Percentiles rank a stretch among this genome's conserved stretches.
Conservation (phyloP, 116 monocot species). For the Phalaenopsis hybrid region DNA sequence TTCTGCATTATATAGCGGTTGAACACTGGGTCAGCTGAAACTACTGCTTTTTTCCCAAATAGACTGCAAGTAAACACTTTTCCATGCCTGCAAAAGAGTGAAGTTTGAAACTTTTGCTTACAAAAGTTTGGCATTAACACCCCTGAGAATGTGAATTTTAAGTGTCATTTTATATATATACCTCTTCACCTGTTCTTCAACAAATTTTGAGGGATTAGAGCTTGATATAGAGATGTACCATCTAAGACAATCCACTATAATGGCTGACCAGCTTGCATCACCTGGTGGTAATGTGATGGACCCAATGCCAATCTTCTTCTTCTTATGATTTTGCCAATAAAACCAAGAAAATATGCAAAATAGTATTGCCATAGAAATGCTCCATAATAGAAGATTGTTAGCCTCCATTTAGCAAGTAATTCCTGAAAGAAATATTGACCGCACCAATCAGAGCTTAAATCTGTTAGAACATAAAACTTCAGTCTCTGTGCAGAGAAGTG, state of each 20-base stretch:
- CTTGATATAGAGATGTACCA: constrained; percentile 32
- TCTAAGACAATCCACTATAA: constrained; percentile 29
- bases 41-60: constrained; percentile 36
- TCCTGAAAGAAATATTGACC: not conserved
- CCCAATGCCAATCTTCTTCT: not conserved
- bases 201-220: constrained; percentile 36
- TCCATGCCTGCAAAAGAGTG: constrained; percentile 26
- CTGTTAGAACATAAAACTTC: not conserved
- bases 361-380: not conserved
- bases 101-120: not conserved
- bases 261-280: constrained; percentile 16
- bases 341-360: constrained; percentile 2
- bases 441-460: not conserved
- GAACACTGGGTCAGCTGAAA: constrained; percentile 45
- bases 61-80: constrained; percentile 39
- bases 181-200: constrained; percentile 34
- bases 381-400: not conserved
- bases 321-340: constrained; percentile 1
- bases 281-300: constrained; percentile 23
- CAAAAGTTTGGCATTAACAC: not conserved
- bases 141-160: not conserved
- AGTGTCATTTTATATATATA: constrained; percentile 1
- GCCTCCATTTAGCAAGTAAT: constrained; percentile 2
- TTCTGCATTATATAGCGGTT: constrained; percentile 45
- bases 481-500: too few relatives aligned